Evolutionary conservation across 2,329 filamentous ascomycete species (phyloP), one percentile per base, ranked within the genome.

Genomic region (Knoxdaviesia capensis): DNA sequence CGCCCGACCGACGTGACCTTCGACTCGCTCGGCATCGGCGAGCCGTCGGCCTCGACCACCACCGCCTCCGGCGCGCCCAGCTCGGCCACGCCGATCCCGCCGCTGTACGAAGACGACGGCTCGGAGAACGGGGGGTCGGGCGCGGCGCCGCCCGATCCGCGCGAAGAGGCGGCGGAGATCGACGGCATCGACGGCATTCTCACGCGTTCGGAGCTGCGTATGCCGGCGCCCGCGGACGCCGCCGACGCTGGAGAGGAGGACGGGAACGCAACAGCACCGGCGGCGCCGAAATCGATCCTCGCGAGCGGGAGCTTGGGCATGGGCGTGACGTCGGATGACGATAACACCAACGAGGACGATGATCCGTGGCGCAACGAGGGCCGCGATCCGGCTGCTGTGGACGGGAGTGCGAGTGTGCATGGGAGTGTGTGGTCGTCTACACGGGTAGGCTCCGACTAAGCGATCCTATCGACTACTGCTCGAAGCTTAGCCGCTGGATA

Each of bases 271-370:
- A 35, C 30, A 31, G 30, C 20, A 20, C 2, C 20, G 20, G 20
- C 20, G 20, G 20, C 20, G 20, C 20, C 20, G 20, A 20, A 20
- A 20, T 20, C 20, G 20, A 20, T 20, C 28, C 36, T 39, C 5
- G 38, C 59, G 29, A 63, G 63, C 37, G 54, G 61, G 7, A 54
- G 60, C 1, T 49, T 56, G 7, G 58, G 59, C 11, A 61, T 59
- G 29, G 61, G 61, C 34, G 60, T 64, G 33, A 59, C 60, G 31
- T 56, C 53, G 41, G 49, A 43, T 1, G 48, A 48, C 33, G 44
- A 20, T 20, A 20, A 20, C 20, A 20, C 20, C 20, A 20, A 49
- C 28, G 48, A 50, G 3, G 51, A 51, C 31, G 38, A 43, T 5
- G 44, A 51, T 33, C 47, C 52, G 1, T 54, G 52, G 52, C 47